A percentile compares a stretch with the other conserved stretches of the same genome.
These are phyloP conservation scores for Wilcoxina mikolae DNA, from an alignment of 495 filamentous ascomycete genomes.

Conservation along the genomic window DNA sequence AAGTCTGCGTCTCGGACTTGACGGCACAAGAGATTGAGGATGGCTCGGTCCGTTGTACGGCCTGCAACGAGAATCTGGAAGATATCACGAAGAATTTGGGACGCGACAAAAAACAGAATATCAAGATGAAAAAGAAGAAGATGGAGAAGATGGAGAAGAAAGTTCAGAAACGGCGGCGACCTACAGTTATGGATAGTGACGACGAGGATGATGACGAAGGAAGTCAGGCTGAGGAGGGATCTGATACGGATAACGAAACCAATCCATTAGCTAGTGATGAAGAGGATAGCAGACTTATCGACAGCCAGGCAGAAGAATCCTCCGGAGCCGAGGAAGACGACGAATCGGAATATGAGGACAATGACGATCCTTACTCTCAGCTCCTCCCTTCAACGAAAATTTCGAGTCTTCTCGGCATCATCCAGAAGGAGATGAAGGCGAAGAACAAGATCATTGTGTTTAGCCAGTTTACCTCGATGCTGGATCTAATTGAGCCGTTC, in stretches of 20 bases:
- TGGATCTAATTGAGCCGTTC: slow-evolving; percentile 91
- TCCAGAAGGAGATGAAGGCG: slow-evolving; percentile 55
- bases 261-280: slow-evolving; percentile 32
- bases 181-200: slow-evolving; percentile 33
- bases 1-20: slow-evolving; percentile 67
- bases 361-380: slow-evolving; percentile 22
- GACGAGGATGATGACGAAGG: slow-evolving; percentile 35
- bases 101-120: slow-evolving; percentile 8
- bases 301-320: slow-evolving; percentile 22
- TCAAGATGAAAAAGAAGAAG: slow-evolving; percentile 16
- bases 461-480: slow-evolving; percentile 79
- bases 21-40: slow-evolving; percentile 40
- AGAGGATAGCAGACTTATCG: slow-evolving; percentile 16
- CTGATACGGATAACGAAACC: slow-evolving; percentile 30
- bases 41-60: slow-evolving; percentile 52
- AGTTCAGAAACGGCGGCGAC: slow-evolving; percentile 30
- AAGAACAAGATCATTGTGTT: slow-evolving; percentile 94
- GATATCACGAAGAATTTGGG: slow-evolving; percentile 3
- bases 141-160: slow-evolving; percentile 24
- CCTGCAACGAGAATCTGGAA: slow-evolving; percentile 54
- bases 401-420: slow-evolving; percentile 61
- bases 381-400: slow-evolving; percentile 77
- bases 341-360: slow-evolving; percentile 37
- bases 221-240: slow-evolving; percentile 29
- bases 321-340: slow-evolving; percentile 17